Conservation (phyloP, 2,329 filamentous ascomycete genomes). For the Hypoxylon sp. region DNA sequence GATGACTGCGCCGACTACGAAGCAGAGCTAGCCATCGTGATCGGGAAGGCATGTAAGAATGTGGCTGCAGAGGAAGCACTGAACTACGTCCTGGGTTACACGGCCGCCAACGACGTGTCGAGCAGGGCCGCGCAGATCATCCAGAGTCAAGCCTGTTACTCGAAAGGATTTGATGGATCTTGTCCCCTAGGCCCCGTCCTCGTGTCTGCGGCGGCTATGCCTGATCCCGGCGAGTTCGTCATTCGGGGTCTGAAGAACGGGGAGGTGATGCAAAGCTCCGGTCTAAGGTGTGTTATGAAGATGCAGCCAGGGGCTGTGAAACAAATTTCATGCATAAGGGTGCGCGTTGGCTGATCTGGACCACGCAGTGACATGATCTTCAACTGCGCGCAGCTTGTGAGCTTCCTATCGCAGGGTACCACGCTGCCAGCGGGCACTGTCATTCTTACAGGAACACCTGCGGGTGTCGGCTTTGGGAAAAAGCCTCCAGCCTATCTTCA, state of each 20-base stretch:
- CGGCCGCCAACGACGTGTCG: constrained; percentile 74
- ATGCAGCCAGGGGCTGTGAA: constrained; percentile 1
- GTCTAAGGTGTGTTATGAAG: constrained; percentile 45
- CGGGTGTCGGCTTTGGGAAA: constrained; percentile 59
- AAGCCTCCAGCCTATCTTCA: constrained; percentile 58
- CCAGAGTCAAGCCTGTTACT: constrained; percentile 70
- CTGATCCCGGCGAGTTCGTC: constrained; percentile 59
- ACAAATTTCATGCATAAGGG: constrained; percentile 37
- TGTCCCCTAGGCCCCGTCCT: constrained; percentile 69
- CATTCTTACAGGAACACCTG: constrained; percentile 62
- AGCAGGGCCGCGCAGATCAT: constrained; percentile 69
- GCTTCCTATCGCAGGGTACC: constrained; percentile 61
- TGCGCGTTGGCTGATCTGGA: constrained; percentile 14
- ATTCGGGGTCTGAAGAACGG: constrained; percentile 66
- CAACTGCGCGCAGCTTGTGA: constrained; percentile 55
- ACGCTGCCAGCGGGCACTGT: constrained; percentile 60
- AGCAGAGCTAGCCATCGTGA: constrained; percentile 70
- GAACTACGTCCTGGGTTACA: constrained; percentile 75
- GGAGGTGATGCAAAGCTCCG: constrained; percentile 64
- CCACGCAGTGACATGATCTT: constrained; percentile 54
- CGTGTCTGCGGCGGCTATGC: constrained; percentile 61
- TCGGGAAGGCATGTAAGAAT: constrained; percentile 67
- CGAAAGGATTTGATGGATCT: constrained; percentile 71
- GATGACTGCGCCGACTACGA: constrained; percentile 72
- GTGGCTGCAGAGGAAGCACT: constrained; percentile 71